Conservation (phyloP, 208 protist genomes). For the Trypanosoma platydactyli region DNA sequence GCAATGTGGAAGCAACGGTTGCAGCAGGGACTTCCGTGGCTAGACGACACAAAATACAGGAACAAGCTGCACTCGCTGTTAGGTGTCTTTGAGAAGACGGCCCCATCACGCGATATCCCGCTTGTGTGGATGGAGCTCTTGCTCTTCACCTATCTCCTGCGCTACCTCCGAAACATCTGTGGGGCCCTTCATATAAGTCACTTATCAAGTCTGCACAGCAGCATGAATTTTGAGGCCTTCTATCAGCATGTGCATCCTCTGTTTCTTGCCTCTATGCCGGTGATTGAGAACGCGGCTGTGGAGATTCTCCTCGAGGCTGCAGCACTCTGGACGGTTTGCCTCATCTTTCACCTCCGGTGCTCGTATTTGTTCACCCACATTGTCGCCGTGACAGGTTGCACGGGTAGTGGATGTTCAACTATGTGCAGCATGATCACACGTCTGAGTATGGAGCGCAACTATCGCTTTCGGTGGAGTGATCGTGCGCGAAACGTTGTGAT, state of each 20-base stretch:
- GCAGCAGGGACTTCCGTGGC: constrained; percentile 30
- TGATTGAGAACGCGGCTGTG: constrained; percentile 5
- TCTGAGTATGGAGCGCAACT: constrained; percentile 8
- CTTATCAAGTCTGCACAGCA: constrained; percentile 20
- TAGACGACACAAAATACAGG: constrained; percentile 35
- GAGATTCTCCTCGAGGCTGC: constrained; percentile 29
- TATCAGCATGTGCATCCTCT: constrained; percentile 34
- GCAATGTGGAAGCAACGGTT: constrained; percentile 49
- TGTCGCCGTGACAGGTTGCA: constrained; percentile 31
- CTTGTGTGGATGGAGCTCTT: constrained; percentile 44
- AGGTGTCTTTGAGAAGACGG: constrained; percentile 26
- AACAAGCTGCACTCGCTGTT: constrained; percentile 40
- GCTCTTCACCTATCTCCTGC: constrained; percentile 34
- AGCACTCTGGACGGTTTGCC: constrained; percentile 43
- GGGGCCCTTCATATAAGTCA: constrained; percentile 3
- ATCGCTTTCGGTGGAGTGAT: constrained; percentile 13
- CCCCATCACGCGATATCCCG: constrained; percentile 17
- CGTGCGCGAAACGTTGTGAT: constrained; percentile 29
- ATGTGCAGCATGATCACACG: constrained; percentile 26
- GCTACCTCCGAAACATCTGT: constrained; percentile 25
- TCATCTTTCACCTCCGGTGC: constrained; percentile 49
- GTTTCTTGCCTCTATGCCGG: constrained; percentile 23
- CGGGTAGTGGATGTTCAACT: constrained; percentile 34
- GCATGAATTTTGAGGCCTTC: constrained; percentile 35
- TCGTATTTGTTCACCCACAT: constrained; percentile 31